A percentile compares a stretch with the other conserved stretches of the same genome.
These are phyloP conservation scores for Entrophospora sp. DNA, from an alignment of 192 early-diverging fungal species.

Conservation along the genomic window DNA sequence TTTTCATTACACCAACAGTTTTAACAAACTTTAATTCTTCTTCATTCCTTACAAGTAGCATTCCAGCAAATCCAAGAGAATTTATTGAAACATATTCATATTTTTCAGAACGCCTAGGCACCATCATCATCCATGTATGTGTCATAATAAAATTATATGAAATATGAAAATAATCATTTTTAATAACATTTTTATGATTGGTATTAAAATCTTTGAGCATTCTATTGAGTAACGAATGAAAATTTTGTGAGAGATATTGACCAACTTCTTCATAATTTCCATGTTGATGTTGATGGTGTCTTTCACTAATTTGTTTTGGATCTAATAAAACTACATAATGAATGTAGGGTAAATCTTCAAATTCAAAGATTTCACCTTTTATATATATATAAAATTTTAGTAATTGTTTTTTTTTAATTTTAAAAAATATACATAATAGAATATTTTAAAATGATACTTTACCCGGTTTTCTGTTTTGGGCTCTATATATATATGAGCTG, in stretches of 20 bases:
- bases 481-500: constrained; percentile 24
- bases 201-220: constrained; percentile 36
- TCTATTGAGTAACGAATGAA: constrained; percentile 37
- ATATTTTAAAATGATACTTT: no score
- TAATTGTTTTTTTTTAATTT: no score
- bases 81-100: constrained; percentile 30
- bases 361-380: constrained; percentile 32
- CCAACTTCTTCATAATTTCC: constrained; percentile 22
- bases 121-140: constrained; percentile 43
- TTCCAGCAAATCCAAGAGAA: constrained; percentile 45
- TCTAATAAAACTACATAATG: constrained; percentile 24
- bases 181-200: not conserved
- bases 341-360: constrained; percentile 1
- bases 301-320: constrained; percentile 33
- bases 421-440: no score
- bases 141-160: constrained; percentile 51
- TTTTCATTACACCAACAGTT: constrained; percentile 19
- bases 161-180: not conserved
- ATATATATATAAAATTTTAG: not conserved
- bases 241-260: constrained; percentile 38
- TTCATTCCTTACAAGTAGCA: constrained; percentile 32
- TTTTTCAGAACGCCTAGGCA: constrained; percentile 25
- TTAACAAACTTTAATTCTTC: constrained; percentile 33
- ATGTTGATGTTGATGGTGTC: constrained; percentile 27
- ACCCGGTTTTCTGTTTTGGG: constrained; percentile 31